Evolutionary conservation across 139 green algal genomes (phyloP).

Genomic region (Edaphochlamys debaryana): DNA sequence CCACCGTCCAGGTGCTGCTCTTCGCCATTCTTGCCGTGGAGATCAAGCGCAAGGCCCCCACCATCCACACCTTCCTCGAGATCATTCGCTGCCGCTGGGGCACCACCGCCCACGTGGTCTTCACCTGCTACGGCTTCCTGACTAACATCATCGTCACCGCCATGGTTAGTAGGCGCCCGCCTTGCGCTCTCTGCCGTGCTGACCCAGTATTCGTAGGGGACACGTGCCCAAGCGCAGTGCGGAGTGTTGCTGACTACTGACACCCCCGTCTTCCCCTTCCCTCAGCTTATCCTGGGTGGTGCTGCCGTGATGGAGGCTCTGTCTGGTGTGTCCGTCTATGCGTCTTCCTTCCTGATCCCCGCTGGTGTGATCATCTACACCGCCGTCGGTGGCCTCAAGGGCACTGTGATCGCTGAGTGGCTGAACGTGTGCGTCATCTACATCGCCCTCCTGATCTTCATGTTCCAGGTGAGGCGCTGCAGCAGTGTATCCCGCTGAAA

Average conservation of each 20-base stretch:
- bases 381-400: conserved; percentile 89
- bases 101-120: conserved; percentile 80
- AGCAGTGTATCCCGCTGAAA: background rate
- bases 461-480: no score
- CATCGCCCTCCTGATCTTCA: conserved; percentile 87
- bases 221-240: no score
- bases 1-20: conserved; percentile 94
- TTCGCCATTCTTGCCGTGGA: conserved; percentile 95
- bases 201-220: no score
- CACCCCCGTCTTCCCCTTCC: no score
- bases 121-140: conserved; percentile 86
- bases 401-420: conserved; percentile 88
- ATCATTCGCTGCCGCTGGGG: conserved; percentile 85
- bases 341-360: conserved; percentile 76
- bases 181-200: no score
- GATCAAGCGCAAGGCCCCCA: conserved; percentile 94
- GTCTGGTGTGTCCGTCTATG: conserved; percentile 59
- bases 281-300: conserved; percentile 91
- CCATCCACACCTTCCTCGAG: conserved; percentile 92
- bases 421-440: conserved; percentile 88
- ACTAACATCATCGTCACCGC: conserved; percentile 92
- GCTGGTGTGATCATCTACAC: conserved; percentile 93
- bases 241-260: no score
- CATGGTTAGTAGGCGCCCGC: no score
- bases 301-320: conserved; percentile 90